These are phyloP conservation scores for Rossbeevera mucosa DNA, from an alignment of 768 basidiomycete genomes.

Conservation along the genomic window DNA sequence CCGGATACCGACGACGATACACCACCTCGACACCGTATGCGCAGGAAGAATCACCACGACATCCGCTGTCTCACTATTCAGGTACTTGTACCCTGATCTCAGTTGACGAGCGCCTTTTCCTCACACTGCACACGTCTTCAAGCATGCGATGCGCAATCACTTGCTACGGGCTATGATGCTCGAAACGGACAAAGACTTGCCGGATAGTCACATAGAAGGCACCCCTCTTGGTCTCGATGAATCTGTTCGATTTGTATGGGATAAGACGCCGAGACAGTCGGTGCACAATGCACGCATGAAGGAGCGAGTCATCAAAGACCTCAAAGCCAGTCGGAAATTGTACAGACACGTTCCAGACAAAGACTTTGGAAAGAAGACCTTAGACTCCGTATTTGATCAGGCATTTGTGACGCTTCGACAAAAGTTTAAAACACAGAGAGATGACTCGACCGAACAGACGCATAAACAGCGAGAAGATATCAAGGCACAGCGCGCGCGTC, in stretches of 20 bases:
- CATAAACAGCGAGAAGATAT: slow-evolving; percentile 52
- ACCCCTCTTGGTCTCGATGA: slow-evolving; percentile 39
- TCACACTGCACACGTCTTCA: slow-evolving; percentile 8
- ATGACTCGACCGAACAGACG: slow-evolving; percentile 40
- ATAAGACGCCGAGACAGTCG: slow-evolving; percentile 71
- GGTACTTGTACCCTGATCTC: slow-evolving; percentile 33
- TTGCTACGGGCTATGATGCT: slow-evolving; percentile 57
- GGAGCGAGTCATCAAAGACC: slow-evolving; percentile 53
- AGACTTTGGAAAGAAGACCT: slow-evolving; percentile 57
- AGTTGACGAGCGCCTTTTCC: not conserved
- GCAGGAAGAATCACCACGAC: slow-evolving; percentile 59
- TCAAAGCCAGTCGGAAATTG: slow-evolving; percentile 49
- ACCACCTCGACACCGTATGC: slow-evolving; percentile 32
- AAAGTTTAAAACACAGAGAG: slow-evolving; percentile 60
- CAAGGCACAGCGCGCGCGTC: slow-evolving; percentile 60
- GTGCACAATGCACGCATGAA: slow-evolving; percentile 73
- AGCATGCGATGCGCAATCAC: slow-evolving; percentile 72
- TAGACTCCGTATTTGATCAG: slow-evolving; percentile 67
- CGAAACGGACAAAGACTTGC: slow-evolving; percentile 52
- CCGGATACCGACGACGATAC: slow-evolving; percentile 34
- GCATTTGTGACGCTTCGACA: slow-evolving; percentile 63
- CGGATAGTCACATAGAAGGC: slow-evolving; percentile 59
- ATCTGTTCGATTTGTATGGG: slow-evolving; percentile 76
- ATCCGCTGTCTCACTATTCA: slow-evolving; percentile 63
- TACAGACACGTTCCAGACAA: slow-evolving; percentile 64